These are phyloP conservation scores for Fusarium sp. DNA, from an alignment of 2,329 filamentous ascomycete species.

Conservation along the genomic window DNA sequence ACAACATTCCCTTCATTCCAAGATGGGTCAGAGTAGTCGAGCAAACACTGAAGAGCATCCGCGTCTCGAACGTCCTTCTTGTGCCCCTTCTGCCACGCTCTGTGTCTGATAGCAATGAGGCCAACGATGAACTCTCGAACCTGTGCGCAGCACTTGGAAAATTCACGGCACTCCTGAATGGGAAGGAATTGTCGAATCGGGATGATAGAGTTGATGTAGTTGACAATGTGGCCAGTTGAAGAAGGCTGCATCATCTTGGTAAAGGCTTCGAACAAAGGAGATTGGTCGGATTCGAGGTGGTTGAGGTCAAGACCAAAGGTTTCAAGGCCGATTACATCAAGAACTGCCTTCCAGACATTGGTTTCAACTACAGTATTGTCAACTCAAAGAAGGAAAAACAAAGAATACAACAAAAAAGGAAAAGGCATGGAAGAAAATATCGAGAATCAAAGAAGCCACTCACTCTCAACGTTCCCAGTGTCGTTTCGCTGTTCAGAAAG, in stretches of 20 bases:
- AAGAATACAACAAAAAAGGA: too few species aligned
- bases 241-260: conserved; percentile 48
- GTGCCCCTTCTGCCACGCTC: conserved; percentile 8
- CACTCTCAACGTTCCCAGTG: conserved; percentile 37
- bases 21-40: conserved; percentile 48
- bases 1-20: conserved; percentile 49
- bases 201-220: conserved; percentile 54
- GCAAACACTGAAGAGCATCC: conserved; percentile 54
- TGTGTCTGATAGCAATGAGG: conserved; percentile 28
- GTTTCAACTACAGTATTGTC: conserved; percentile 39
- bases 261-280: conserved; percentile 45
- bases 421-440: neutral
- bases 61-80: neutral
- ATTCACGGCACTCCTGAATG: conserved; percentile 55
- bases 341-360: conserved; percentile 52
- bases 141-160: conserved; percentile 50
- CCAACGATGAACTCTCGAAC: conserved; percentile 52
- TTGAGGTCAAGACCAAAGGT: conserved; percentile 55
- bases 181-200: conserved; percentile 57
- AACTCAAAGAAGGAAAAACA: neutral
- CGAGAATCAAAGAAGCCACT: neutral
- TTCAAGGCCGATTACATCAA: conserved; percentile 55
- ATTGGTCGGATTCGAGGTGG: conserved; percentile 49
- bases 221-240: conserved; percentile 45
- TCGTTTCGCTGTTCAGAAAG: conserved; percentile 37